A percentile compares a stretch with the other conserved stretches of the same genome.
Conservation (phyloP, 495 filamentous ascomycete species). For the Bacidia rubella region DNA sequence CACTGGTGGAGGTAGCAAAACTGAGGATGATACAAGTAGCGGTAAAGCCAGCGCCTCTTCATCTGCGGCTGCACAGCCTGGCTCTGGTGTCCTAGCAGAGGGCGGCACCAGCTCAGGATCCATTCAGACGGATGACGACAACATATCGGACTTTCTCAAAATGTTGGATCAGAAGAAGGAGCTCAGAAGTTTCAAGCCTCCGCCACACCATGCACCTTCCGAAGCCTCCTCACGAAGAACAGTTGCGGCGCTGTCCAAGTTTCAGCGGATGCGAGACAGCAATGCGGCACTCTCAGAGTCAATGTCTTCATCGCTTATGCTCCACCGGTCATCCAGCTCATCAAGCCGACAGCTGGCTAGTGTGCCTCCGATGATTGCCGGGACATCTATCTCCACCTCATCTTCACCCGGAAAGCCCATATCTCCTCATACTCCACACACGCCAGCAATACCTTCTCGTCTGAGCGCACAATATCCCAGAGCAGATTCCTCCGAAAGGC, state of each 20-base stretch:
- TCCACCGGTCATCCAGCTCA: conserved; percentile 70
- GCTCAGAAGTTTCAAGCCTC: conserved; percentile 50
- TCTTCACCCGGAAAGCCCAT: conserved; percentile 86
- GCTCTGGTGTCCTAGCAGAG: conserved; percentile 70
- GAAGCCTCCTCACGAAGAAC: conserved; percentile 50
- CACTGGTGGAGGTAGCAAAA: conserved; percentile 53
- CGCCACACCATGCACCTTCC: conserved; percentile 33
- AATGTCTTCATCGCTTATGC: conserved; percentile 68
- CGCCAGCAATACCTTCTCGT: conserved; percentile 83
- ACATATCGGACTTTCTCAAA: conserved; percentile 85
- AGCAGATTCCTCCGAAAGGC: background rate
- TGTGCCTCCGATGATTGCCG: conserved; percentile 71
- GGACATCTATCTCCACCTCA: conserved; percentile 67
- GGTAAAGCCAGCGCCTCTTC: conserved; percentile 76
- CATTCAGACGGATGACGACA: conserved; percentile 74
- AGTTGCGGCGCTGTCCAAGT: conserved; percentile 58
- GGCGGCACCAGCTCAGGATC: conserved; percentile 65
- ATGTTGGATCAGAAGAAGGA: conserved; percentile 71
- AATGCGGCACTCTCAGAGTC: conserved; percentile 77
- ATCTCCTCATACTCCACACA: conserved; percentile 88
- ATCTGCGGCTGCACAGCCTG: conserved; percentile 60
- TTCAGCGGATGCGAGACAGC: conserved; percentile 73
- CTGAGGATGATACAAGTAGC: conserved; percentile 72
- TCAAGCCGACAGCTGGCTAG: conserved; percentile 75
- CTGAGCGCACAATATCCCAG: conserved; percentile 66